Evolutionary conservation across 2,329 filamentous ascomycete species (phyloP).

Genomic region (Amesomyces nigricolor): DNA sequence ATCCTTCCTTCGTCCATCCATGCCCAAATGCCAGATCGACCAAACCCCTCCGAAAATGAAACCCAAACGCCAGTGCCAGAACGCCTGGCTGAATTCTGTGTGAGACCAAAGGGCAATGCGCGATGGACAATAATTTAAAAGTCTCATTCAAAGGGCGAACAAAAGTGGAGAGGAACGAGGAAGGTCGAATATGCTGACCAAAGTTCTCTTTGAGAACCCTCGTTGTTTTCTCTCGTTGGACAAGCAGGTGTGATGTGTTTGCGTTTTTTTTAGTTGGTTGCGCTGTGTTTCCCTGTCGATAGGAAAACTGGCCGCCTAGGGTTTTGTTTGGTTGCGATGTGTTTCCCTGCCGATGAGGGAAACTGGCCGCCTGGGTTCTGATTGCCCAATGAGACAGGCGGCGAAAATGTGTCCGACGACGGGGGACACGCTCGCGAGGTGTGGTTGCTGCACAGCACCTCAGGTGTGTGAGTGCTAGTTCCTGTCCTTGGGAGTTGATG

Average conservation of each 20-base stretch:
- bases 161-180: background rate
- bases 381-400: too few relatives aligned
- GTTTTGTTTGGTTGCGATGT: too few relatives aligned
- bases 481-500: conserved; percentile 13
- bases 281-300: too few relatives aligned
- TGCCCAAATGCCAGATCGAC: background rate
- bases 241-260: too few relatives aligned
- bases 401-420: too few relatives aligned
- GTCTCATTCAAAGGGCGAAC: background rate
- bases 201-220: background rate
- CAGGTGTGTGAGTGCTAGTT: background rate
- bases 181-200: background rate
- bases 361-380: too few relatives aligned
- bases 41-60: background rate
- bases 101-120: background rate
- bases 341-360: too few relatives aligned
- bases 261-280: too few relatives aligned
- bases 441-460: background rate
- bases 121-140: background rate
- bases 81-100: conserved; percentile 19
- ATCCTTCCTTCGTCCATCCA: background rate
- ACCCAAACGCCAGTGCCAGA: conserved; percentile 12
- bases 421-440: too few relatives aligned
- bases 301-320: too few relatives aligned
- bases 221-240: too few relatives aligned